Evolutionary conservation across 2,329 filamentous ascomycete species (phyloP), one percentile per base, ranked within the genome.

Genomic region (Exophiala spinifera): DNA sequence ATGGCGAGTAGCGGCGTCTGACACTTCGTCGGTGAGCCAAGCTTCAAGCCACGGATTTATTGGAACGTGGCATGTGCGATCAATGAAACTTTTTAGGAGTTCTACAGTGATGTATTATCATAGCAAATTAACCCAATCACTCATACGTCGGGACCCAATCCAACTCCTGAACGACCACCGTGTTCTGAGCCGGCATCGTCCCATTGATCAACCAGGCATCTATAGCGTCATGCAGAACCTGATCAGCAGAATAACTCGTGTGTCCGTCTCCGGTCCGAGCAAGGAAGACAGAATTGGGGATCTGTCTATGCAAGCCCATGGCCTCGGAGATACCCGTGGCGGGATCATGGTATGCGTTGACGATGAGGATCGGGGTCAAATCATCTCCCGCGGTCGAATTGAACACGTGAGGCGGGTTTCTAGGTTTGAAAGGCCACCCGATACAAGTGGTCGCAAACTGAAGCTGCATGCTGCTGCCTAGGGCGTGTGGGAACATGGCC

Each of bases 331-430:
- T 69, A 20, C 67, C 67, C 1, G 73, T 75, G 31, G 65, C 68
- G 1, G 74, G 73, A 61, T 78, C 74, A 52, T 66, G 66, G 1
- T 68, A 64, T 10, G 71, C 65, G 52, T 73, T 74, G 4, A 73
- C 68, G 55, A 73, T 57, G 46, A 77, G 59, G 28, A 76, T 67
- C 14, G 66, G 64, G 4, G 66, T 56, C 6, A 65, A 43, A 4
- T 61, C 60, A 3, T 25, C 42, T n/a, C 31, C 23, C 4, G 21
- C 20, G 4, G 46, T 19, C 17, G 44, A 19, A 37, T 67, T 54
- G 6, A 70, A 53, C n/a, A 53, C 61, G 15, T 60, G 61, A 2
- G 67, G 70, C 8, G 69, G 70, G 59, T 75, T 75, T 5, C 61
- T 64, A 11, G 68, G 43, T 1, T 65, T 51, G 3, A 67, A 63